These are phyloP conservation scores for Cyberlindnera maritima DNA, from an alignment of 805 yeast species.

Conservation along the genomic window DNA sequence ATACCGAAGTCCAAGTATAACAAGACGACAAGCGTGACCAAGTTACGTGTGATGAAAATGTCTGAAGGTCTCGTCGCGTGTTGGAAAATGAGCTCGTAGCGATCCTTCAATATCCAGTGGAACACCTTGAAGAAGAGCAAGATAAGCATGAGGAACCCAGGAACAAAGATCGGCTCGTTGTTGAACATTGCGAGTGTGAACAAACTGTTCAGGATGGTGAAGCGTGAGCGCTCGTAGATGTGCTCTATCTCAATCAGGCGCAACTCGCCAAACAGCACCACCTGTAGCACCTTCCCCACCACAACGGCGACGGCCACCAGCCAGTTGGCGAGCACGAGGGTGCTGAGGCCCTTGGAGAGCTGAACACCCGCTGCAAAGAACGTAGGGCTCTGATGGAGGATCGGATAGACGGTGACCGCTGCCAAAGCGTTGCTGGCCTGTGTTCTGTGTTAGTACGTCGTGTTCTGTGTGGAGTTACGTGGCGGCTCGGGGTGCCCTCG, in stretches of 20 bases:
- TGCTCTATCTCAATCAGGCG: slow-evolving; percentile 76
- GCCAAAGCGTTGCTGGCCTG: slow-evolving; percentile 37
- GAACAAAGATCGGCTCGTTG: slow-evolving; percentile 45
- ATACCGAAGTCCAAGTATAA: slow-evolving; percentile 48
- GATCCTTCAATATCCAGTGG: slow-evolving; percentile 65
- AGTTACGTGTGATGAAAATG: slow-evolving; percentile 38
- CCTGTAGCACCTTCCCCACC: slow-evolving; percentile 48
- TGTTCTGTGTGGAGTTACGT: neutral
- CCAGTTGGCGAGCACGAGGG: slow-evolving; percentile 43
- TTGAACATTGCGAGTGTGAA: slow-evolving; percentile 54
- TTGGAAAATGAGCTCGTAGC: slow-evolving; percentile 49
- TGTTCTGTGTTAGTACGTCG: slow-evolving; percentile 3
- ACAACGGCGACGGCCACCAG: slow-evolving; percentile 35
- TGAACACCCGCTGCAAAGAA: slow-evolving; percentile 42
- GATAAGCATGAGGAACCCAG: slow-evolving; percentile 35
- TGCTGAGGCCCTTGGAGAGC: slow-evolving; percentile 47
- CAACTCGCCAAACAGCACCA: slow-evolving; percentile 67
- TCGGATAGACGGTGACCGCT: slow-evolving; percentile 33
- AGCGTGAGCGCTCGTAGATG: slow-evolving; percentile 62
- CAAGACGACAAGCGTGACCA: slow-evolving; percentile 44
- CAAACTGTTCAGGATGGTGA: slow-evolving; percentile 59
- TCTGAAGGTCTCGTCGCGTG: slow-evolving; percentile 33
- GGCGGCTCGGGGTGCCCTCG: neutral
- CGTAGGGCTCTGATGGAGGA: slow-evolving; percentile 44
- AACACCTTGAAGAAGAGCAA: slow-evolving; percentile 59